Conservation (phyloP, 2,329 filamentous ascomycete genomes). For the Curvularia verruculosa region DNA sequence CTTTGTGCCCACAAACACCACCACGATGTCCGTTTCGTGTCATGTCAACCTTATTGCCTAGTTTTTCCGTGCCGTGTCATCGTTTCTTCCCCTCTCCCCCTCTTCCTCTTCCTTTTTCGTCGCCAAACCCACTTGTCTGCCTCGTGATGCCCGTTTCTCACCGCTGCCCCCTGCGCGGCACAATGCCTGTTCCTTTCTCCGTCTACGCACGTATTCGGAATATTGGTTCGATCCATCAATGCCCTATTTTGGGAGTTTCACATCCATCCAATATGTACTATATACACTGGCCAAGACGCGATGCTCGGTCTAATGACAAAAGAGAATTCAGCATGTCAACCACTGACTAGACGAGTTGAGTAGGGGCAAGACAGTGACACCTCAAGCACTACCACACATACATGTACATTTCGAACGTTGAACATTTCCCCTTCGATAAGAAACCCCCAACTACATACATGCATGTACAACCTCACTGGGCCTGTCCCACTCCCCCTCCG, state of each 20-base stretch:
- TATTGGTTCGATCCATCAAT: neutral
- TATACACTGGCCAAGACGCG: too few species aligned
- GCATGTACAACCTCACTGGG: neutral
- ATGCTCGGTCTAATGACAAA: neutral
- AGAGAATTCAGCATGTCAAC: neutral
- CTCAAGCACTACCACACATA: too few species aligned
- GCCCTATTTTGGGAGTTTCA: too few species aligned
- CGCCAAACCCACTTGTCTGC: neutral
- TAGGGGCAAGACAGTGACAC: too few species aligned
- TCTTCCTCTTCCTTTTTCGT: too few species aligned
- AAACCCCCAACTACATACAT: too few species aligned
- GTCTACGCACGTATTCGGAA: neutral
- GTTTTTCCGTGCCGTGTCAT: neutral
- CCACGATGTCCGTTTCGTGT: neutral
- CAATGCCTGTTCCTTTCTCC: neutral
- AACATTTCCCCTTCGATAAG: too few species aligned
- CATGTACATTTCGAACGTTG: too few species aligned
- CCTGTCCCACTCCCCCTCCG: conserved; percentile 1
- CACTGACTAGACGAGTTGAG: too few species aligned
- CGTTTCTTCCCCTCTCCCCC: neutral
- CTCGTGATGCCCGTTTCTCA: neutral
- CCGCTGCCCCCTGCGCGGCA: neutral
- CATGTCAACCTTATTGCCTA: neutral
- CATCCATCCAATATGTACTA: too few species aligned
- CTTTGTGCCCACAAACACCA: neutral